These are phyloP conservation scores for Lecanicillium sp. DNA, from an alignment of 2,329 filamentous ascomycete genomes.

Conservation along the genomic window DNA sequence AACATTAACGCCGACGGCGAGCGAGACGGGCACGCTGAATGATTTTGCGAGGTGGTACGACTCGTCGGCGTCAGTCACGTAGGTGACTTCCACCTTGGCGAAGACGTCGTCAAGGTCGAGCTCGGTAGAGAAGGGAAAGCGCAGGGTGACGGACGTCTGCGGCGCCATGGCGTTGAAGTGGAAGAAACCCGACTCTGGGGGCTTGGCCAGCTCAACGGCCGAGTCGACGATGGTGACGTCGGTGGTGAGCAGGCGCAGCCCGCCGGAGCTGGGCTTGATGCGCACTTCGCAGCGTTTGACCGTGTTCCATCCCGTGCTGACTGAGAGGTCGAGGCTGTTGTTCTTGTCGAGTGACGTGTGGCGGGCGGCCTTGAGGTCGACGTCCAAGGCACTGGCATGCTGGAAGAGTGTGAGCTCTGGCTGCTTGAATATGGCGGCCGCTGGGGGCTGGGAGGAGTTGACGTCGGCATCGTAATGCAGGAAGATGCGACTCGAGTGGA, in stretches of 20 bases:
- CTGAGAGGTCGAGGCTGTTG: constrained; percentile 67
- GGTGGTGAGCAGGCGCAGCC: constrained; percentile 55
- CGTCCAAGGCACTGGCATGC: constrained; percentile 59
- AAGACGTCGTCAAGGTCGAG: constrained; percentile 65
- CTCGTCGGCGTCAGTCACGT: constrained; percentile 59
- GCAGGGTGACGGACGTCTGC: constrained; percentile 48
- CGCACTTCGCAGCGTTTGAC: constrained; percentile 54
- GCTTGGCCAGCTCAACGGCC: constrained; percentile 38
- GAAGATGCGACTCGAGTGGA: constrained; percentile 57
- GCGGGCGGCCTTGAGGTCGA: constrained; percentile 59
- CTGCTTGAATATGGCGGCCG: constrained; percentile 48
- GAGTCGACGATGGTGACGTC: constrained; percentile 48
- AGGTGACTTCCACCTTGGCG: constrained; percentile 69
- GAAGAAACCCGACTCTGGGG: constrained; percentile 49
- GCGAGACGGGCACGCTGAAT: constrained; percentile 64
- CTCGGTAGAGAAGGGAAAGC: constrained; percentile 78
- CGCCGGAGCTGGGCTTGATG: constrained; percentile 59
- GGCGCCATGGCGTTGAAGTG: constrained; percentile 41
- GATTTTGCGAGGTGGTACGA: constrained; percentile 30
- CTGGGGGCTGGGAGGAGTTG: constrained; percentile 39
- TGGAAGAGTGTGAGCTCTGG: constrained; percentile 70
- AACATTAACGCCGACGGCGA: constrained; percentile 90
- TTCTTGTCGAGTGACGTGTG: constrained; percentile 74
- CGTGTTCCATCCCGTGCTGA: constrained; percentile 70
- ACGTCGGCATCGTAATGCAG: constrained; percentile 59